A percentile compares a stretch with the other conserved stretches of the same genome.
These are phyloP conservation scores for Corchorus capsularis DNA, from an alignment of 345 rosid species.

Conservation along the genomic window DNA sequence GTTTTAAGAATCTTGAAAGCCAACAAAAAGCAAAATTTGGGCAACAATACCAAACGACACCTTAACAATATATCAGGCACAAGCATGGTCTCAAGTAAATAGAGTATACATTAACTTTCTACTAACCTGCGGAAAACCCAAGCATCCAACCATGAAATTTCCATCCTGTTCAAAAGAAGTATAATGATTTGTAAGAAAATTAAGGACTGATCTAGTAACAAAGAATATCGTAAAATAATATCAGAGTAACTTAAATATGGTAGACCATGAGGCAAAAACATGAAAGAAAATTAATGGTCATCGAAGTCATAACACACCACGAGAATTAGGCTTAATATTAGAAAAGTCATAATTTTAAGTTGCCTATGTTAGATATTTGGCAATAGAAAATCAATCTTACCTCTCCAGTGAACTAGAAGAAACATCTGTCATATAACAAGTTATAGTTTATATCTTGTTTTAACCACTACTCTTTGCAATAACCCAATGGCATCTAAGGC, in stretches of 20 bases:
- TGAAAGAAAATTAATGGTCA: conserved; percentile 3
- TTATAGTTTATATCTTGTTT: not conserved
- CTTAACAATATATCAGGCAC: not conserved
- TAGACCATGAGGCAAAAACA: not conserved
- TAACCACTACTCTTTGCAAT: not conserved
- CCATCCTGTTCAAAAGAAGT: conserved; percentile 61
- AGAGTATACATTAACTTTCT: not conserved
- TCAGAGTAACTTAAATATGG: not conserved
- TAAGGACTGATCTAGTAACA: conserved; percentile 17
- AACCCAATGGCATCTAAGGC: not conserved
- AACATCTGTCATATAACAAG: conserved; percentile 1
- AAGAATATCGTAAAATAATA: not conserved
- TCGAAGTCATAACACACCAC: not conserved
- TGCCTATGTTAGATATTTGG: not conserved
- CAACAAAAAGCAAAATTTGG: not conserved
- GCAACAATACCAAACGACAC: not conserved
- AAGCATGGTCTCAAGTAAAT: not conserved
- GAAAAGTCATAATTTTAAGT: not conserved
- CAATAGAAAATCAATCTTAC: not conserved
- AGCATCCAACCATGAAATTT: conserved; percentile 95
- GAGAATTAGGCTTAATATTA: not conserved
- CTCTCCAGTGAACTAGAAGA: conserved; percentile 1
- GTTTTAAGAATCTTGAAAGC: not conserved
- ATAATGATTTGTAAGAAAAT: conserved; percentile 22
- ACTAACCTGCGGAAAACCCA: conserved; percentile 77